A percentile compares a stretch with the other conserved stretches of the same genome.
Evolutionary conservation across 2,329 filamentous ascomycete species (phyloP).

Genomic region (Ophiocordyceps robertsii): DNA sequence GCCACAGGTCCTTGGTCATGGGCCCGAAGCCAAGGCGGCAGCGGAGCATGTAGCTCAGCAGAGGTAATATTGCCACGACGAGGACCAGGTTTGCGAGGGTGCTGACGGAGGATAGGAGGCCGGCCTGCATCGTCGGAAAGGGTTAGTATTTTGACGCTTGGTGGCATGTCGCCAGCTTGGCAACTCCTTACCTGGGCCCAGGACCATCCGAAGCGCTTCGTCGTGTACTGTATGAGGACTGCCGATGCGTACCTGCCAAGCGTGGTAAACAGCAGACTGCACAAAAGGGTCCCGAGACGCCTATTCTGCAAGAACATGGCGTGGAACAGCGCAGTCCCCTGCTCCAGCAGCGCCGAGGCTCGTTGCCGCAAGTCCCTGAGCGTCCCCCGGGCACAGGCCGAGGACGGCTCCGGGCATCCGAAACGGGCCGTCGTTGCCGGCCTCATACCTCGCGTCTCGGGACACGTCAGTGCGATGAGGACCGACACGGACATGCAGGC

Average conservation of each 20-base stretch:
- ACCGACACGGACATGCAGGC: background rate
- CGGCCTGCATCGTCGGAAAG: background rate
- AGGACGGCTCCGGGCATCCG: background rate
- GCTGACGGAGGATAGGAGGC: constrained; percentile 2
- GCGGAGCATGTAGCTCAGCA: background rate
- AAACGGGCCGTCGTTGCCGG: too few relatives aligned
- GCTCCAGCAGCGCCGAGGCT: background rate
- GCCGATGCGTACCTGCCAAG: constrained; percentile 3
- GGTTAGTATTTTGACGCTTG: background rate
- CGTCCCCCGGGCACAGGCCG: background rate
- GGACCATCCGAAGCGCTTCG: constrained; percentile 5
- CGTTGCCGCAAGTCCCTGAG: background rate
- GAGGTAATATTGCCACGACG: background rate
- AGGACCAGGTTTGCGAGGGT: background rate
- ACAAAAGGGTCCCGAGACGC: background rate
- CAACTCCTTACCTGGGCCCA: constrained; percentile 4
- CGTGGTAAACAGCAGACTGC: constrained; percentile 2
- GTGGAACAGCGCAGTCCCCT: background rate
- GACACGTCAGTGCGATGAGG: background rate
- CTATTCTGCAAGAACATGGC: background rate
- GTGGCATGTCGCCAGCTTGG: background rate
- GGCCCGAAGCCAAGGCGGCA: background rate
- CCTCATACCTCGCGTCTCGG: background rate
- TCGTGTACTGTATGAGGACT: constrained; percentile 6
- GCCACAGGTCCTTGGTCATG: background rate